These are phyloP conservation scores for Candida taoyuanica DNA, from an alignment of 805 yeast species.

Conservation along the genomic window DNA sequence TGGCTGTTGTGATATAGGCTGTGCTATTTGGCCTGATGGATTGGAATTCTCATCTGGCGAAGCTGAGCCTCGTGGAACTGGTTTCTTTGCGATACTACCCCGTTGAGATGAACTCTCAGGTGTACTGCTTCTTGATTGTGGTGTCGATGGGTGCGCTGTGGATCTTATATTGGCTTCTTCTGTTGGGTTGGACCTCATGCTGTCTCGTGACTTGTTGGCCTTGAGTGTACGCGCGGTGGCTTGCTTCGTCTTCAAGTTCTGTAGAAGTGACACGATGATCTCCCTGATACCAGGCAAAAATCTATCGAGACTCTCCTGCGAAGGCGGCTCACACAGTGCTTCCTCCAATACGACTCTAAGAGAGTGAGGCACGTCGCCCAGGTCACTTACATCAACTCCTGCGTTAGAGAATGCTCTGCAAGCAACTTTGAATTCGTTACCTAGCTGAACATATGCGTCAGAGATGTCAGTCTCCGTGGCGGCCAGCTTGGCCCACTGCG, in stretches of 20 bases:
- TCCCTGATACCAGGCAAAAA: conserved; percentile 83
- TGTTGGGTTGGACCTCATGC: conserved; percentile 11
- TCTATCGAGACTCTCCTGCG: conserved; percentile 73
- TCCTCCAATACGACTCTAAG: conserved; percentile 77
- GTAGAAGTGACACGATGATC: conserved; percentile 75
- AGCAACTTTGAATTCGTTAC: conserved; percentile 88
- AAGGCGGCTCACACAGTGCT: conserved; percentile 79
- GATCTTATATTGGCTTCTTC: conserved; percentile 11
- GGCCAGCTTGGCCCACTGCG: conserved; percentile 84
- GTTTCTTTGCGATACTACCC: not conserved
- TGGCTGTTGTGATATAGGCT: not conserved
- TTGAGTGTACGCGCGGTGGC: conserved; percentile 40
- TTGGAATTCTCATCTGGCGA: too few species aligned
- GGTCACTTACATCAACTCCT: conserved; percentile 75
- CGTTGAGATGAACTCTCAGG: conserved; percentile 7
- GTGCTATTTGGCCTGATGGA: too few species aligned
- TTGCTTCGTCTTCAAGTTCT: conserved; percentile 78
- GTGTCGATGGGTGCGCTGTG: conserved; percentile 4
- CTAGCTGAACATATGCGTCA: conserved; percentile 84
- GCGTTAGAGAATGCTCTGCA: conserved; percentile 73
- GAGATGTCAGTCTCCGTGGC: conserved; percentile 83
- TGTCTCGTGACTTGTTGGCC: conserved; percentile 26
- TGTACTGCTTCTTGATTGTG: conserved; percentile 6
- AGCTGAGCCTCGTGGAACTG: too few species aligned
- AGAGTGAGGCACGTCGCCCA: conserved; percentile 87